Base-by-base conservation (phyloP, 768 basidiomycete species). In the Suillus tomentosus region DNA sequence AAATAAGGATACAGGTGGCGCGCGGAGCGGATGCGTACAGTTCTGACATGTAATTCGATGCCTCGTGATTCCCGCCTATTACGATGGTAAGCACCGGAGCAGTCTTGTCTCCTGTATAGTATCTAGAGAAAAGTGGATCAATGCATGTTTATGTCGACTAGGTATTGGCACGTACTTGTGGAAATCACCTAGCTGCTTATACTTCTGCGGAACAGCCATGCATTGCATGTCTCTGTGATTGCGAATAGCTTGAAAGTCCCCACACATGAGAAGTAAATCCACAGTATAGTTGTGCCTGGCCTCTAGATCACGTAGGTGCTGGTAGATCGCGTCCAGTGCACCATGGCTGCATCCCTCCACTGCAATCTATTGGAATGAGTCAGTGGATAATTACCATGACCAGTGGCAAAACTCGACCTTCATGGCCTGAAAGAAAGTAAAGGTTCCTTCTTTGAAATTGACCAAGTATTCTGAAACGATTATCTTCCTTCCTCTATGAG, bases 51-150 rank as follows among this genome's bases (percentile, higher is more conserved):
- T 98, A 97, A 69, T 95, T 97, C 24, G 93, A 95, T 2, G 94
- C 94, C 77, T 99, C 97, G 74, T 99, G 97, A 73, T 99, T 99
- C 10, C 97, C 97, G 17, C 97, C 97, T 71, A 99, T 97, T 57
- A 99, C 87, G 14, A 99, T 80, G 0, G 97, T 99, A 73, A 96
- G 77, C 5, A 96, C 75, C 0, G 96, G 95, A 2, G 96, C 95
- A n/a, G 68, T 78, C 71, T 82, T 88, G 72, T 90, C 82, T 1
- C 94, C 94, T 1, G 87, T 88, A 72, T 99, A 98, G 75, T 99
- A 99, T 71, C 91, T 93, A 54, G 53, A 63, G 42, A 61, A n/a
- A 17, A 63, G 31, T 59, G 56, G 40, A 64, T 36, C 22, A 63
- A 15, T 45, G 27, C 14, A 61, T 39, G 22, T 27, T 45, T 24